Evolutionary conservation across 768 basidiomycete genomes (phyloP).

Genomic region (Boletus pseudopeckii): DNA sequence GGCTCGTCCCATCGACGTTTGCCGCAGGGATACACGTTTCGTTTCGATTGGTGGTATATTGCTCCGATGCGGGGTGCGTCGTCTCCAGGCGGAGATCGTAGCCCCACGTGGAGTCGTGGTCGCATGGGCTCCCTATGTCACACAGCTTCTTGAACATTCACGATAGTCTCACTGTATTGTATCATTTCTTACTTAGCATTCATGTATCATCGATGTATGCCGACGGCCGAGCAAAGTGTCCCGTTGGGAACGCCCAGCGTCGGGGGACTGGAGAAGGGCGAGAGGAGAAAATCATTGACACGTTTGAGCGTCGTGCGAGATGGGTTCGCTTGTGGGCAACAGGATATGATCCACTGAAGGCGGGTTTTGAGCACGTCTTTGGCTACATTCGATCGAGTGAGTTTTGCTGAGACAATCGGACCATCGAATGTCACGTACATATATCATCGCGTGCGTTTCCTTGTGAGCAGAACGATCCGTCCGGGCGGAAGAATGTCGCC

Average conservation of each 20-base stretch:
- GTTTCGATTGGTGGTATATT: conserved; percentile 64
- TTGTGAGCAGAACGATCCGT: conserved; percentile 35
- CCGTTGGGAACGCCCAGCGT: not conserved
- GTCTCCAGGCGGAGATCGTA: conserved; percentile 11
- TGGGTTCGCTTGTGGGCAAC: conserved; percentile 75
- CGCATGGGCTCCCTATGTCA: not conserved
- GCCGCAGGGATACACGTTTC: conserved; percentile 50
- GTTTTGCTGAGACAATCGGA: not conserved
- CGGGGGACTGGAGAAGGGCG: conserved; percentile 19
- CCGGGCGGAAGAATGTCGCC: conserved; percentile 54
- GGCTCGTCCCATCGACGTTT: conserved; percentile 72
- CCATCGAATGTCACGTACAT: conserved; percentile 18
- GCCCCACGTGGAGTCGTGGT: not conserved
- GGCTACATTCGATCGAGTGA: conserved; percentile 21
- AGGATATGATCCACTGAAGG: conserved; percentile 84
- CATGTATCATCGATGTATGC: not conserved
- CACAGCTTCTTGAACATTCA: not conserved
- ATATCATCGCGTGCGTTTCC: conserved; percentile 5
- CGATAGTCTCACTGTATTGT: not conserved
- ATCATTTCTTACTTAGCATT: not conserved
- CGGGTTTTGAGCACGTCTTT: conserved; percentile 70
- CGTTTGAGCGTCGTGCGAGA: conserved; percentile 76
- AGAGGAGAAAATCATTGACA: conserved; percentile 72
- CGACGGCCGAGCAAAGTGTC: not conserved
- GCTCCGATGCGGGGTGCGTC: conserved; percentile 35